These are phyloP conservation scores for Cystoisospora suis DNA, from an alignment of 169 alveolate species.

Conservation along the genomic window DNA sequence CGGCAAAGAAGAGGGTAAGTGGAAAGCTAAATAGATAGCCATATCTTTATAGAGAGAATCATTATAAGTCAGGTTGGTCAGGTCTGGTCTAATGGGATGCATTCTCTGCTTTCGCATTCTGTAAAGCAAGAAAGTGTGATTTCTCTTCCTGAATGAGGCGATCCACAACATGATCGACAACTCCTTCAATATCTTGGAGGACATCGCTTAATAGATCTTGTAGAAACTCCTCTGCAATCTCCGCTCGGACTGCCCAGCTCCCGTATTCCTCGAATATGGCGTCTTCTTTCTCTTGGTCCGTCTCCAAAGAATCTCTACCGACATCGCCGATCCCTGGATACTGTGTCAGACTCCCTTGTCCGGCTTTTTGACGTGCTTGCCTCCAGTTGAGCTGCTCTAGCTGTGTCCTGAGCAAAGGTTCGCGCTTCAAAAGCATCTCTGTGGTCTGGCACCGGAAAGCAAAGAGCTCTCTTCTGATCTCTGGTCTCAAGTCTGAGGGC, in stretches of 20 bases:
- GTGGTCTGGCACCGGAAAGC: not conserved
- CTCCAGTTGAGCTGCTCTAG: not conserved
- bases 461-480: not conserved
- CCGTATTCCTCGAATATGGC: not conserved
- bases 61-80: not conserved
- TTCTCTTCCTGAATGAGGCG: not conserved
- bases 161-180: not conserved
- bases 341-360: not conserved
- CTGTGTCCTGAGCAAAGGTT: conserved; percentile 20
- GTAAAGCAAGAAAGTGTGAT: not conserved
- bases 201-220: not conserved
- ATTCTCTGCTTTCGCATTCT: not conserved
- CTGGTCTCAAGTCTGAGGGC: too few species aligned
- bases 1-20: too few species aligned
- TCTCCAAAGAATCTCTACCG: not conserved
- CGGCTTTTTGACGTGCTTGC: not conserved
- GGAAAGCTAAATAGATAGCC: too few species aligned
- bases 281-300: not conserved
- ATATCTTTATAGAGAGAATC: too few species aligned
- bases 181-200: not conserved
- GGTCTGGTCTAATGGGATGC: not conserved
- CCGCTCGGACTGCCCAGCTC: conserved; percentile 13
- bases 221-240: not conserved
- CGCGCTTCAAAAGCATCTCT: not conserved
- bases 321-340: not conserved